A percentile compares a stretch with the other conserved stretches of the same genome.
Conservation (phyloP, 2,329 filamentous ascomycete genomes). For the Cladosporium halotolerans region DNA sequence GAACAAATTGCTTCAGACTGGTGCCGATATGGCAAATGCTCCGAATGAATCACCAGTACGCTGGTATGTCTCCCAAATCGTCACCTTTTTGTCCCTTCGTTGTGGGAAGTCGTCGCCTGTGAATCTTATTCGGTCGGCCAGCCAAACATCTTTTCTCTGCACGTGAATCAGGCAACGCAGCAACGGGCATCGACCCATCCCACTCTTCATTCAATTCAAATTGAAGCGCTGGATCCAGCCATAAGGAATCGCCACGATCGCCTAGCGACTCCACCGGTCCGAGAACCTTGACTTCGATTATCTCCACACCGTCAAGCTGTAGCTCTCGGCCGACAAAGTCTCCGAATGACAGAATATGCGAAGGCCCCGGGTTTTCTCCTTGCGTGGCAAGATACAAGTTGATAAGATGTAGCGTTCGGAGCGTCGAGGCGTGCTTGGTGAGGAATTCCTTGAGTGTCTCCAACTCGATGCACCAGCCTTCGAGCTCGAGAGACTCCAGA, state of each 20-base stretch:
- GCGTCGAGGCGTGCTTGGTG: not conserved
- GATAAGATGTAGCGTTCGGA: constrained; percentile 2
- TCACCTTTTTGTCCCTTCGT: not conserved
- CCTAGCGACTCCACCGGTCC: not conserved
- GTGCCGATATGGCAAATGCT: no score
- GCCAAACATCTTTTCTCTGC: not conserved
- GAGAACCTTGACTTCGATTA: not conserved
- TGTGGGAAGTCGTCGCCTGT: not conserved
- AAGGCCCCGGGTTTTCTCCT: not conserved
- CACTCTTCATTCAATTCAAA: not conserved
- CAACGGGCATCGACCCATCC: not conserved
- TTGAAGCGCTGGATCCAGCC: not conserved
- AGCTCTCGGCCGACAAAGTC: not conserved
- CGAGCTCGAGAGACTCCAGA: not conserved
- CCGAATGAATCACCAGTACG: not conserved
- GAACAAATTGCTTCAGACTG: no score
- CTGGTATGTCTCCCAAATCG: not conserved
- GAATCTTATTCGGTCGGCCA: not conserved
- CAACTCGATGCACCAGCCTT: constrained; percentile 4
- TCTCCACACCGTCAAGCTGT: not conserved
- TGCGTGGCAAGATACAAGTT: not conserved
- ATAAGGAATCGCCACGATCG: not conserved
- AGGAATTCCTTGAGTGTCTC: not conserved
- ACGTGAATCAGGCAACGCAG: not conserved
- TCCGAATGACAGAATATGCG: not conserved